Evolutionary conservation across 495 filamentous ascomycete species (phyloP).

Genomic region (Viridothelium virens): DNA sequence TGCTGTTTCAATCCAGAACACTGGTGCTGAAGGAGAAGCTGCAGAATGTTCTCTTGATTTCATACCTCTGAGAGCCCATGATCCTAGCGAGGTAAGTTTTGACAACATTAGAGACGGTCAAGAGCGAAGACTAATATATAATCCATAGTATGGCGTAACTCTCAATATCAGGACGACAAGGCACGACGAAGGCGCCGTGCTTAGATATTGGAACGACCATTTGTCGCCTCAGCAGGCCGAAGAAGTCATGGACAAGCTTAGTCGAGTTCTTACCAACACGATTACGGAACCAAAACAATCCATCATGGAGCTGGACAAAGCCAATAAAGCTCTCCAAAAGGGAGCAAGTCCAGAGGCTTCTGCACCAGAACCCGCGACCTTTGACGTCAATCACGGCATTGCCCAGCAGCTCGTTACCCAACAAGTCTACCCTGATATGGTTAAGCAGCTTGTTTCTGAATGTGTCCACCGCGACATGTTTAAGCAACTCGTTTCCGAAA

Average conservation of each 20-base stretch:
- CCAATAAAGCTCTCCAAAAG: not conserved
- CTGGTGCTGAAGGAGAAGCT: slow-evolving; percentile 12
- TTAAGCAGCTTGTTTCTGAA: slow-evolving; percentile 8
- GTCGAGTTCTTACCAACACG: not conserved
- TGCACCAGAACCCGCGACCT: not conserved
- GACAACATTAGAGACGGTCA: not conserved
- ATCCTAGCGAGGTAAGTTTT: slow-evolving; percentile 22
- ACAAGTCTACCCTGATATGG: not conserved
- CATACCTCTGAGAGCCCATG: slow-evolving; percentile 19
- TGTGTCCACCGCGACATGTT: slow-evolving; percentile 10
- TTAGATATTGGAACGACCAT: slow-evolving; percentile 25
- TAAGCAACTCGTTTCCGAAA: slow-evolving; percentile 1
- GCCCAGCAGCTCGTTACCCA: not conserved
- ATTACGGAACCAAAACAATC: not conserved
- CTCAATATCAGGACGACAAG: slow-evolving; percentile 24
- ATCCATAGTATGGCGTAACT: slow-evolving; percentile 21
- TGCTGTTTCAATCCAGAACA: slow-evolving; percentile 24
- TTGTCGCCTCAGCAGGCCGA: slow-evolving; percentile 21
- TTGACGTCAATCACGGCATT: not conserved
- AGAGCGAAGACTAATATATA: not conserved
- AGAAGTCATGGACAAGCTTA: slow-evolving; percentile 10
- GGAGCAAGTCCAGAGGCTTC: not conserved
- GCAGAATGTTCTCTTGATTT: slow-evolving; percentile 17
- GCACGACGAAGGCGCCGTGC: slow-evolving; percentile 22
- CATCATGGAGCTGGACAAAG: slow-evolving; percentile 1